phyloP scores from a whole-genome alignment of 2,329 filamentous ascomycete genomes.

The Hypoxylon sp. region DNA sequence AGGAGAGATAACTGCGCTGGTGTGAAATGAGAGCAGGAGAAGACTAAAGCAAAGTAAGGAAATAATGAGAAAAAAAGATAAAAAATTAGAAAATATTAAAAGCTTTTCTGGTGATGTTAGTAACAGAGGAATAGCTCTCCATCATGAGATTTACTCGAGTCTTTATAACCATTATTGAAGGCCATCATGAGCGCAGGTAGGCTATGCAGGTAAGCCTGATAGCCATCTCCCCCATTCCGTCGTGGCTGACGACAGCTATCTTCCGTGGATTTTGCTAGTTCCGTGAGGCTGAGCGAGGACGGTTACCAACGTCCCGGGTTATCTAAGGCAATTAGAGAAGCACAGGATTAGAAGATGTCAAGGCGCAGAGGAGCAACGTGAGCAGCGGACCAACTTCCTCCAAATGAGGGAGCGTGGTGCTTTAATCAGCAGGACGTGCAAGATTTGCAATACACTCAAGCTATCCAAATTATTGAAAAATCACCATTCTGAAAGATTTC shows the following conservation, averaged over 20 bases:
- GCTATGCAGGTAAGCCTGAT: constrained; percentile 15
- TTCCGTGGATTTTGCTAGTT: constrained; percentile 19
- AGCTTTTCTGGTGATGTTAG: constrained; percentile 23
- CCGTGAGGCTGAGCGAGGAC: constrained; percentile 34
- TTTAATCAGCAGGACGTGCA: too few species aligned
- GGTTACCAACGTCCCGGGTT: constrained; percentile 25
- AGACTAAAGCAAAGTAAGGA: constrained; percentile 28
- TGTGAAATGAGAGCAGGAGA: constrained; percentile 13
- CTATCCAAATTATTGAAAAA: too few species aligned
- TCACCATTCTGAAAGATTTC: too few species aligned
- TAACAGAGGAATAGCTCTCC: constrained; percentile 6
- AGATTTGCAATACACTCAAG: too few species aligned
- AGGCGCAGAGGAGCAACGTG: background rate
- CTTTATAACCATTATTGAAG: constrained; percentile 31
- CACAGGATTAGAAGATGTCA: constrained; percentile 23
- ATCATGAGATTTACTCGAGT: constrained; percentile 17
- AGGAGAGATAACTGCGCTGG: constrained; percentile 7
- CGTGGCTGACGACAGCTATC: constrained; percentile 1
- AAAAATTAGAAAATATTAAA: constrained; percentile 27
- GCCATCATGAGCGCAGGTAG: background rate
- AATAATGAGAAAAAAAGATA: constrained; percentile 22
- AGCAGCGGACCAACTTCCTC: background rate
- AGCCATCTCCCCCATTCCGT: background rate
- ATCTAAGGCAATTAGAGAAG: constrained; percentile 7
- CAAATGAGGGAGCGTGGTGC: too few species aligned